Evolutionary conservation across 2,329 filamentous ascomycete genomes (phyloP), one percentile per base, ranked within the genome.

Genomic region (Cordyceps farinosa): DNA sequence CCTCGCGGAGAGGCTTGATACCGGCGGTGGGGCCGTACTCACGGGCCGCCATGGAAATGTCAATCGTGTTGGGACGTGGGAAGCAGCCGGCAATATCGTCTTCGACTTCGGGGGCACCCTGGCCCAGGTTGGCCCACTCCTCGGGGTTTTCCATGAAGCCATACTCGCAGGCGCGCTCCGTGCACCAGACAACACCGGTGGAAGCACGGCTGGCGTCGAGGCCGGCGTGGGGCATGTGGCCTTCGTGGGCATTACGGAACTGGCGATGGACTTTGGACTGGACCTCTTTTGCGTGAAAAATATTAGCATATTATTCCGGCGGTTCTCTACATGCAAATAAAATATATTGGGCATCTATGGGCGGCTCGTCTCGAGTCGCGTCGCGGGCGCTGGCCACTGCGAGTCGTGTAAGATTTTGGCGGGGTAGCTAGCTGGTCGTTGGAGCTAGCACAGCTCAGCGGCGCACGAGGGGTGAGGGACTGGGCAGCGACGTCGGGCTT

Each of bases 1-100:
- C 94, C 72, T 92, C 90, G 69, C 94, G 85, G 67, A 98, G 82
- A 32, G 91, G 88, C 79, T 92, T 94, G 82, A 97, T 98, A 71
- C 94, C 94, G 45, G 94, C 92, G 5, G 93, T 97, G 36, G 94
- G 94, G 44, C 92, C 90, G 77, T 98, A 98, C 77, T 98, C 94
- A 72, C 93, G 84, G 47, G 90, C 89, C 66, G 87, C 87, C 71
- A 91, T 85, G 68, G 85, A 88, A 71, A 97, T 85, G 69, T 95
- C 87, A 70, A 97, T 91, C 50, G 82, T 84, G 57, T 86, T 85
- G 7, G 94, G 94, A 17, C 94, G 87, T 70, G 89, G 83, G 75
- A 97, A 97, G 78, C 90, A 95, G 64, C 93, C 92, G 70, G 88
- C 85, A 70, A 97, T 97, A 67, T 95, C 92, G 68, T 96, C 91